A percentile compares a stretch with the other conserved stretches of the same genome.
Conservation (phyloP, 345 rosid genomes). For the Alliaria petiolata region DNA sequence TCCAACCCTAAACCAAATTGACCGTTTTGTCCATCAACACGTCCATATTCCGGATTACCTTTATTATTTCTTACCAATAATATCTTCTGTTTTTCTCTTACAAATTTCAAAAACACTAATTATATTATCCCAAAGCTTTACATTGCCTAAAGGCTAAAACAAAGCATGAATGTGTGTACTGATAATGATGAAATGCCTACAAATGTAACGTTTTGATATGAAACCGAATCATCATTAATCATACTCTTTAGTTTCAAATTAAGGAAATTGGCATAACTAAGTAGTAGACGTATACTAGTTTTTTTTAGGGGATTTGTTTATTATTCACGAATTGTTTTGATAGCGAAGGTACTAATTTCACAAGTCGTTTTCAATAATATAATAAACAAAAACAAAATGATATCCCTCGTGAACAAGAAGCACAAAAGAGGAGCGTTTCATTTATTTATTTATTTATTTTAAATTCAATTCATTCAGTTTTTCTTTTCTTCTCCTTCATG, state of each 20-base stretch:
- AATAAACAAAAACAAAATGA: background rate
- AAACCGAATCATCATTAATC: background rate
- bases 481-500: conserved; percentile 20
- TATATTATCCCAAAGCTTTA: background rate
- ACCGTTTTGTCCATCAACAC: conserved; percentile 24
- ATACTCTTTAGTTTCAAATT: background rate
- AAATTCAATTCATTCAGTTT: conserved; percentile 8
- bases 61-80: conserved; percentile 13
- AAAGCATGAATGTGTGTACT: conserved; percentile 10
- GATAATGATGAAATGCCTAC: background rate
- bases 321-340: background rate
- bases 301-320: background rate
- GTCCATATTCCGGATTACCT: conserved; percentile 17
- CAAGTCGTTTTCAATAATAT: conserved; percentile 22
- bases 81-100: background rate
- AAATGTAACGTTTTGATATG: conserved; percentile 12
- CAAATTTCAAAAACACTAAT: background rate
- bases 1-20: conserved; percentile 15
- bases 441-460: conserved; percentile 10
- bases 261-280: background rate
- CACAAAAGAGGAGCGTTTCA: conserved; percentile 35
- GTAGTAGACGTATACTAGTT: background rate
- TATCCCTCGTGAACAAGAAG: conserved; percentile 44
- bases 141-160: conserved; percentile 2
- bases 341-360: conserved; percentile 1